phyloP scores from a whole-genome alignment of 345 rosid genomes.

The Lepidium aucheri region DNA sequence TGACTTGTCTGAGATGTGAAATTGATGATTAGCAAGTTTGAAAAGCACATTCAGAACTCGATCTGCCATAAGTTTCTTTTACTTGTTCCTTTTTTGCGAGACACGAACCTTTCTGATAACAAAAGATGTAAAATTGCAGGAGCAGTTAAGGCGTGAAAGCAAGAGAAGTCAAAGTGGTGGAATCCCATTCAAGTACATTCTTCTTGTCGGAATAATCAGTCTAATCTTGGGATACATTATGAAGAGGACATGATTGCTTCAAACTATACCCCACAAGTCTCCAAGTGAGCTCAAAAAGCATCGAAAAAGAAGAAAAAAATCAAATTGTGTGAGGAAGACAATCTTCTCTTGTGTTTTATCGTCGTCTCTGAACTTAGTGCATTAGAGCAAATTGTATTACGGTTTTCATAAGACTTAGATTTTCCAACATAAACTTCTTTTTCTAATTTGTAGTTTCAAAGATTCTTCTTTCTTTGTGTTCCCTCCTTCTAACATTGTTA shows the following conservation, averaged over 20 bases:
- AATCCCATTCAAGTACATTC: slow-evolving; percentile 38
- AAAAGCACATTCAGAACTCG: neutral
- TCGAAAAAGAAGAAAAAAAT: neutral
- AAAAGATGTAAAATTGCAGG: slow-evolving; percentile 39
- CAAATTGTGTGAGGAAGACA: slow-evolving; percentile 14
- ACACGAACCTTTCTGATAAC: neutral
- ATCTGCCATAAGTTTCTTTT: neutral
- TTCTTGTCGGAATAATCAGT: slow-evolving; percentile 64
- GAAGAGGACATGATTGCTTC: slow-evolving; percentile 44
- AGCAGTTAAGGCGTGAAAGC: slow-evolving; percentile 40
- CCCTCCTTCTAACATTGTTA: neutral
- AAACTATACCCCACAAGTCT: neutral
- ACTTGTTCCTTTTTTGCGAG: neutral
- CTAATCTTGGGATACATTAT: slow-evolving; percentile 64
- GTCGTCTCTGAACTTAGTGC: slow-evolving; percentile 3
- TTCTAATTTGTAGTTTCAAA: neutral
- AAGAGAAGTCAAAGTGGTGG: slow-evolving; percentile 35
- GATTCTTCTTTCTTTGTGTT: neutral
- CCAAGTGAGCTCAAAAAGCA: neutral
- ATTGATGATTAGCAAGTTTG: neutral
- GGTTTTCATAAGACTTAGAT: slow-evolving; percentile 15
- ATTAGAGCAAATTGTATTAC: slow-evolving; percentile 7
- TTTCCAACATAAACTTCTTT: neutral
- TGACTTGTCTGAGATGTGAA: neutral
- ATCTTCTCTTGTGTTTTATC: slow-evolving; percentile 16